Evolutionary conservation across 2,329 filamentous ascomycete species (phyloP), one percentile per base, ranked within the genome.

Genomic region (Trichoderma hamatum): DNA sequence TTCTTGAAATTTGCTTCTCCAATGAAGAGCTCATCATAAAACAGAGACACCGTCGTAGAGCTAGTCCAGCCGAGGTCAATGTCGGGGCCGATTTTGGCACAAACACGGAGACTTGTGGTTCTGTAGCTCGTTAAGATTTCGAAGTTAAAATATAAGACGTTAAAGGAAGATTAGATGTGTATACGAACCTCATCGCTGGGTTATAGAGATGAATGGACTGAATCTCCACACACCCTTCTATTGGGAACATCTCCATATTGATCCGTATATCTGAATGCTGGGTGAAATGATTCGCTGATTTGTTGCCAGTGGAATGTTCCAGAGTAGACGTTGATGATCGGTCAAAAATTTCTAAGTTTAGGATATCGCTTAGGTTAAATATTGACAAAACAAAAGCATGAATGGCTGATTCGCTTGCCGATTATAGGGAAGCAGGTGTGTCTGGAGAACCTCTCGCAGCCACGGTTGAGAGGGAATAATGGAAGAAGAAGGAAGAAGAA

Each of bases 1-100:
- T 76, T 72, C n/a, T 79, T 76, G 4, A 80, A 69, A 52, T 68
- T 70, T 36, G 79, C 67, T 54, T 74, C 76, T 16, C 77, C 78
- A 63, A 79, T 77, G n/a, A 62, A 64, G 24, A 46, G 71, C 21
- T 73, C 74, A 52, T 76, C 74, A 63, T 76, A 81, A 24, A 73
- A 73, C 60, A 80, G 64, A 26, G 76, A 74, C 52, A 77, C 71
- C 21, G 73, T 70, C 73, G 75, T 76, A 36, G 76, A 69, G 24
- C 74, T 70, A 66, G 80, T 74, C 14, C 74, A 76, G 43, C 75
- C 77, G 51, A 74, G 72, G 49, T 80, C 73, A 4, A 74, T 73
- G 2, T 76, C 77, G 5, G 76, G 78, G 3, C 74, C 74, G 11
- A 32, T 4, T 26, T 75, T 75, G 21, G 78, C 72, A n/a, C 73